A percentile compares a stretch with the other conserved stretches of the same genome.
Evolutionary conservation across 1,284 basidiomycete genomes (phyloP).

Genomic region (Ceratobasidium sp.): DNA sequence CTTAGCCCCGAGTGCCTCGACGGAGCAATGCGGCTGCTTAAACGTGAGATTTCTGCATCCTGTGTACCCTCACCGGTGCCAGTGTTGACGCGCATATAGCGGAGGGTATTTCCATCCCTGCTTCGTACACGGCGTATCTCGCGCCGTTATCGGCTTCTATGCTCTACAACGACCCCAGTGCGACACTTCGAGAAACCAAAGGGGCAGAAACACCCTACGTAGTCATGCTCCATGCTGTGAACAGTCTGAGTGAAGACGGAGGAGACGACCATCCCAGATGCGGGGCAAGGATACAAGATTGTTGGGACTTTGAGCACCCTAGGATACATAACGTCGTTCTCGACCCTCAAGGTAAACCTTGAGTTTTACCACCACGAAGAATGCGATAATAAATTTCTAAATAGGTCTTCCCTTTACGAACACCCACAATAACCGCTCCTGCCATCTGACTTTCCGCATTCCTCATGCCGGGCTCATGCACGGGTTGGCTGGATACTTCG

Average conservation of each 20-base stretch:
- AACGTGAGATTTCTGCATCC: constrained; percentile 69
- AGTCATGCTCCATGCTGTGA: constrained; percentile 95
- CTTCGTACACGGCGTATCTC: constrained; percentile 93
- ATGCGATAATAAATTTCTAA: not conserved
- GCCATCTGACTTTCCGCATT: constrained; percentile 88
- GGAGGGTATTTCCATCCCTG: constrained; percentile 94
- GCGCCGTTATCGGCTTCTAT: constrained; percentile 95
- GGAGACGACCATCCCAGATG: constrained; percentile 67
- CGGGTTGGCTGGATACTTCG: constrained; percentile 98
- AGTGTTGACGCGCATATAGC: constrained; percentile 60
- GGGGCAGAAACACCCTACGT: constrained; percentile 94
- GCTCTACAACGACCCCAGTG: constrained; percentile 79
- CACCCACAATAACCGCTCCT: constrained; percentile 85
- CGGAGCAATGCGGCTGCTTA: constrained; percentile 91
- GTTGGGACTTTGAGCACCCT: constrained; percentile 98
- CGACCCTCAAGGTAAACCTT: constrained; percentile 71
- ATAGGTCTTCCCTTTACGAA: constrained; percentile 85
- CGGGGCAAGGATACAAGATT: constrained; percentile 89
- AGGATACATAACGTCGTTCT: constrained; percentile 76
- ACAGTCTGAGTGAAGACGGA: constrained; percentile 81
- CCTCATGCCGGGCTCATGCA: constrained; percentile 95
- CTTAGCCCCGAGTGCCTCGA: constrained; percentile 97
- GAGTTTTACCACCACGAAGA: not conserved
- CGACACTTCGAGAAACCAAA: constrained; percentile 63
- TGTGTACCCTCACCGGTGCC: not conserved